A percentile compares a stretch with the other conserved stretches of the same genome.
Evolutionary conservation across 306 rosid species (phyloP).

Genomic region (Bauhinia variegata): DNA sequence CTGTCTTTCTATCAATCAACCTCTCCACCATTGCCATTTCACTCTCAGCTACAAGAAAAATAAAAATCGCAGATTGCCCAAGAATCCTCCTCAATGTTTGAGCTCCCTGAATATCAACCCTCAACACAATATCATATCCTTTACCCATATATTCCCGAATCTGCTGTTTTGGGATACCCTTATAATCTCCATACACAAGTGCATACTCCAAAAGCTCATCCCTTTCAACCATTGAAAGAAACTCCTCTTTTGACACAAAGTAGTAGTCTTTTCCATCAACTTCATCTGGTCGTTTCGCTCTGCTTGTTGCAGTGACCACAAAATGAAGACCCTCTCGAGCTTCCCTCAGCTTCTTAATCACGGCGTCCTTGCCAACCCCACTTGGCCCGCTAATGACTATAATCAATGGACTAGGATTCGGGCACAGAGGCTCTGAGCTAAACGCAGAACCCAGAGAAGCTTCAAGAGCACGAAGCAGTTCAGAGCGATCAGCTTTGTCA

Average conservation of each 20-base stretch:
- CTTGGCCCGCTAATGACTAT: conserved; percentile 90
- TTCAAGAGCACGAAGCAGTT: conserved; percentile 77
- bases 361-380: conserved; percentile 94
- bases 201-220: conserved; percentile 87
- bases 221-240: conserved; percentile 57
- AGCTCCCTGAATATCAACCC: conserved; percentile 96
- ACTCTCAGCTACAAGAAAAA: conserved; percentile 79
- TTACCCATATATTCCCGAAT: conserved; percentile 73
- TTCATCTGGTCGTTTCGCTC: conserved; percentile 66
- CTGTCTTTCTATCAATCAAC: conserved; percentile 75
- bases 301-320: conserved; percentile 82
- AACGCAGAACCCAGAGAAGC: conserved; percentile 70
- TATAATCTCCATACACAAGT: conserved; percentile 85
- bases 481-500: conserved; percentile 58
- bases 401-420: conserved; percentile 67
- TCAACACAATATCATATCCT: conserved; percentile 71
- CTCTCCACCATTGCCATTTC: conserved; percentile 84
- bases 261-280: conserved; percentile 71
- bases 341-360: conserved; percentile 60
- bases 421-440: conserved; percentile 57
- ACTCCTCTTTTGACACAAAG: conserved; percentile 76
- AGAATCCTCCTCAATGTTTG: conserved; percentile 68
- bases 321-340: conserved; percentile 65
- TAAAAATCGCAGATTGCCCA: conserved; percentile 75
- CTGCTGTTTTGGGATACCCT: conserved; percentile 90